These are phyloP conservation scores for Tricholoma terreum DNA, from an alignment of 768 basidiomycete genomes.

Conservation along the genomic window DNA sequence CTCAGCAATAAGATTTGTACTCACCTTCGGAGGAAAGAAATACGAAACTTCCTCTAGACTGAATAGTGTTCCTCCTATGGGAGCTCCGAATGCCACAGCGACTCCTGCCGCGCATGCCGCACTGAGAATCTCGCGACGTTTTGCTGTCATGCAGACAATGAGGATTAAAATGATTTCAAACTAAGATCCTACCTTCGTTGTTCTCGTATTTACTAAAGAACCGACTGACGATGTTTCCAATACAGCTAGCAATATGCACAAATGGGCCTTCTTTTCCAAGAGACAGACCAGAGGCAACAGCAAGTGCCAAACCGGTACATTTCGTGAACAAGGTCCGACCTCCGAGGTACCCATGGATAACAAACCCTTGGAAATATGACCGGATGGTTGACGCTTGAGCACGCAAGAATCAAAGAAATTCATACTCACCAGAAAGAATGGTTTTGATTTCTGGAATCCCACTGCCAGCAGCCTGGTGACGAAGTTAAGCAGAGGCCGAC, in stretches of 20 bases:
- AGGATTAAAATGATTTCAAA: neutral
- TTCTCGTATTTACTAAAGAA: constrained; percentile 87
- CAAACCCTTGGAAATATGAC: constrained; percentile 61
- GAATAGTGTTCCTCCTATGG: constrained; percentile 90
- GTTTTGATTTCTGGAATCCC: constrained; percentile 98
- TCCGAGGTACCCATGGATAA: constrained; percentile 96
- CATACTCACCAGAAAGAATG: constrained; percentile 68
- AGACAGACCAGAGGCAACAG: constrained; percentile 89
- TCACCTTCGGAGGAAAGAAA: constrained; percentile 92
- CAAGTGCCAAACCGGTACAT: constrained; percentile 81
- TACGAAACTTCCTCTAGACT: constrained; percentile 95
- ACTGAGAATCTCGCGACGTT: constrained; percentile 90
- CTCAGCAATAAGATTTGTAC: neutral
- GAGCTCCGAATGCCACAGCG: constrained; percentile 95
- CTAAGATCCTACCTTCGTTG: constrained; percentile 71
- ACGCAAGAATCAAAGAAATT: neutral
- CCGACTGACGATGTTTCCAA: constrained; percentile 91
- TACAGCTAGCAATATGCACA: constrained; percentile 90
- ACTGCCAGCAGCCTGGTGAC: constrained; percentile 78
- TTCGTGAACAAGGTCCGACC: constrained; percentile 88
- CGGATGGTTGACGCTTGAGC: neutral
- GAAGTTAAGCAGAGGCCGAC: constrained; percentile 1
- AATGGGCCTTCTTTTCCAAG: constrained; percentile 72
- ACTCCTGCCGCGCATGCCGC: constrained; percentile 98
- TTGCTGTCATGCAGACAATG: constrained; percentile 46